Percentiles rank a stretch among this genome's conserved stretches.
These are phyloP conservation scores for Tolypocladium tropicale DNA, from an alignment of 2,329 filamentous ascomycete species.

Conservation along the genomic window DNA sequence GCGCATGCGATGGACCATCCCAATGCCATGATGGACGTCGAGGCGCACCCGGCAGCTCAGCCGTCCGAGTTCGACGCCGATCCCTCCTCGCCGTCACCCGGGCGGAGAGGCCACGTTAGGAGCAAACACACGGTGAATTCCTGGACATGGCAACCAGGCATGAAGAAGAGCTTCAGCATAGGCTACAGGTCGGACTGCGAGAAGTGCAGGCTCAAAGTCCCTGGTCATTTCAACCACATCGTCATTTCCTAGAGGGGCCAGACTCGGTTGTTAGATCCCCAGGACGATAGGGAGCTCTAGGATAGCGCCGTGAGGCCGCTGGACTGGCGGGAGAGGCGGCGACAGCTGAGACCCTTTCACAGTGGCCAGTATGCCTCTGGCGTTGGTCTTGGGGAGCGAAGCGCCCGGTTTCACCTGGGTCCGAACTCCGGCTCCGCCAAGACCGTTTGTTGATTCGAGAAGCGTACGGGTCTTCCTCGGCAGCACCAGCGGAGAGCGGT, in stretches of 20 bases:
- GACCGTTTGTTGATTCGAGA: neutral
- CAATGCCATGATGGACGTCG: constrained; percentile 26
- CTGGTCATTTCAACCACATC: constrained; percentile 74
- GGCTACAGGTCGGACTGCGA: constrained; percentile 70
- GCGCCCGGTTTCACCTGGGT: neutral
- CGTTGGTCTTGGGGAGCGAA: neutral
- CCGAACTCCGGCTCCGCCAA: neutral
- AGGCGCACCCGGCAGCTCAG: constrained; percentile 13
- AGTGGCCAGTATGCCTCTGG: neutral
- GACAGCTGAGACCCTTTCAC: constrained; percentile 1
- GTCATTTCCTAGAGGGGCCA: constrained; percentile 46
- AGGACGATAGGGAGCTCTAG: constrained; percentile 11
- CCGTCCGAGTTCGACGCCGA: constrained; percentile 22
- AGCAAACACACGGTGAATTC: constrained; percentile 50
- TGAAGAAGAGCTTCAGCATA: constrained; percentile 67
- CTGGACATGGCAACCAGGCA: constrained; percentile 51
- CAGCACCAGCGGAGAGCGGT: neutral
- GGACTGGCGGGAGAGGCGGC: constrained; percentile 9
- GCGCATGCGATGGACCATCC: constrained; percentile 28
- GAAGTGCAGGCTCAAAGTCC: constrained; percentile 64
- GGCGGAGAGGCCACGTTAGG: constrained; percentile 44
- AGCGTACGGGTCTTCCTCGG: neutral
- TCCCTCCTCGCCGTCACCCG: constrained; percentile 33
- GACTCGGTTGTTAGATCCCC: constrained; percentile 15
- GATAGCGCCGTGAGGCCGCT: constrained; percentile 15